These are phyloP conservation scores for Paxillus involutus DNA, from an alignment of 768 basidiomycete species.

Conservation along the genomic window DNA sequence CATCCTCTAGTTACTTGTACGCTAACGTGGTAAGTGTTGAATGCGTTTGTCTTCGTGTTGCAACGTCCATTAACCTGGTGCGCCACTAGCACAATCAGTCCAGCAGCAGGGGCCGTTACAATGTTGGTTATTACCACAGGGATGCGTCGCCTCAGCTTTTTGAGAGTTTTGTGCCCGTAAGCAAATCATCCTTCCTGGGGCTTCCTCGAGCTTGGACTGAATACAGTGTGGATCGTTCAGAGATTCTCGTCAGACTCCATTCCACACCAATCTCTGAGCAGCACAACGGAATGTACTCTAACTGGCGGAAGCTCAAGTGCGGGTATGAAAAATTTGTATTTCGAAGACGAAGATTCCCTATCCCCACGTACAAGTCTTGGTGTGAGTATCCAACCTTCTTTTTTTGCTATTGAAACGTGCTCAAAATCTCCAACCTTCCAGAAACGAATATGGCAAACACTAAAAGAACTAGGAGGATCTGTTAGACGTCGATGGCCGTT, in stretches of 20 bases:
- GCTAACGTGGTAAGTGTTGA: slow-evolving; percentile 18
- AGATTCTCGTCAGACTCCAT: slow-evolving; percentile 28
- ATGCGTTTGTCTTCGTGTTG: neutral
- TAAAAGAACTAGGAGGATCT: slow-evolving; percentile 11
- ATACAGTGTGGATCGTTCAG: slow-evolving; percentile 5
- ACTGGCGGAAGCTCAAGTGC: neutral
- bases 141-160: slow-evolving; percentile 16
- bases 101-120: neutral
- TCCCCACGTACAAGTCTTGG: slow-evolving; percentile 5
- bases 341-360: slow-evolving; percentile 8
- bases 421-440: slow-evolving; percentile 1
- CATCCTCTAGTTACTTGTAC: slow-evolving; percentile 28
- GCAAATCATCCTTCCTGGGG: neutral
- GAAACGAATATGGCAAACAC: slow-evolving; percentile 18
- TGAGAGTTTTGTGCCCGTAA: slow-evolving; percentile 28
- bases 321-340: neutral
- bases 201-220: neutral
- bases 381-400: slow-evolving; percentile 12
- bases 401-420: neutral
- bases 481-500: slow-evolving; percentile 17
- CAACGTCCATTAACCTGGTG: neutral
- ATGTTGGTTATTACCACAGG: neutral
- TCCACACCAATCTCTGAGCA: slow-evolving; percentile 9
- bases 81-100: slow-evolving; percentile 10
- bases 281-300: slow-evolving; percentile 1